A percentile compares a stretch with the other conserved stretches of the same genome.
phyloP scores from a whole-genome alignment of 1,139 yeast genomes.

The Taphrina communis region DNA sequence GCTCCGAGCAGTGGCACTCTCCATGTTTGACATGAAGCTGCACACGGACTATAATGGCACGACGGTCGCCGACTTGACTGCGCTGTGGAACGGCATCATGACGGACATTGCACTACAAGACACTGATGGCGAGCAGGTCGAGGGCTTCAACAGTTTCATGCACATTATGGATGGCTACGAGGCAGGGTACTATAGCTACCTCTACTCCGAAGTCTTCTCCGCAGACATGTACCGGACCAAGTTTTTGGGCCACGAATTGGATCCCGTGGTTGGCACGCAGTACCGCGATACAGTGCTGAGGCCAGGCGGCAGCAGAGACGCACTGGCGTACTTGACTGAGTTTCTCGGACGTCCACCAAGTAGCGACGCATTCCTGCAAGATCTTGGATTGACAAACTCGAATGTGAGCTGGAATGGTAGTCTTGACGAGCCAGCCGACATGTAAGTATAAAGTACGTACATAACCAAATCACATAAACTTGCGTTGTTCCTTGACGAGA shows the following conservation, averaged over 20 bases:
- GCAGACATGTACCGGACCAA: constrained; percentile 79
- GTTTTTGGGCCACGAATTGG: constrained; percentile 72
- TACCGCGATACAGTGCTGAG: constrained; percentile 29
- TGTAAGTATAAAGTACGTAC: too few relatives aligned
- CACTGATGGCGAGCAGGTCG: constrained; percentile 60
- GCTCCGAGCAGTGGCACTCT: constrained; percentile 77
- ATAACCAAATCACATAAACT: constrained; percentile 4
- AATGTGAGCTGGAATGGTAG: too few relatives aligned
- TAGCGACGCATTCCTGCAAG: constrained; percentile 70
- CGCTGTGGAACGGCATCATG: constrained; percentile 58
- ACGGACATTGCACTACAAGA: constrained; percentile 6
- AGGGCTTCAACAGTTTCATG: constrained; percentile 78
- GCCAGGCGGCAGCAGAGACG: constrained; percentile 37
- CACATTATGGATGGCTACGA: constrained; percentile 86
- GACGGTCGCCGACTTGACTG: constrained; percentile 51
- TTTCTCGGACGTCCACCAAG: constrained; percentile 78
- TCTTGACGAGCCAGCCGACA: too few relatives aligned
- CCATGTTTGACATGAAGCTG: constrained; percentile 72
- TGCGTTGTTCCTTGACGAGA: constrained; percentile 42
- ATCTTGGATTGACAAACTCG: constrained; percentile 56
- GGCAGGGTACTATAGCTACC: constrained; percentile 83
- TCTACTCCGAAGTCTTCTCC: constrained; percentile 85
- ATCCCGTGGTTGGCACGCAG: constrained; percentile 50
- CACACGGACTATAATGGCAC: constrained; percentile 61
- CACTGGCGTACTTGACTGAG: constrained; percentile 58